A percentile compares a stretch with the other conserved stretches of the same genome.
phyloP scores from a whole-genome alignment of 495 filamentous ascomycete genomes.

The Aspergillus carlsbadensis region DNA sequence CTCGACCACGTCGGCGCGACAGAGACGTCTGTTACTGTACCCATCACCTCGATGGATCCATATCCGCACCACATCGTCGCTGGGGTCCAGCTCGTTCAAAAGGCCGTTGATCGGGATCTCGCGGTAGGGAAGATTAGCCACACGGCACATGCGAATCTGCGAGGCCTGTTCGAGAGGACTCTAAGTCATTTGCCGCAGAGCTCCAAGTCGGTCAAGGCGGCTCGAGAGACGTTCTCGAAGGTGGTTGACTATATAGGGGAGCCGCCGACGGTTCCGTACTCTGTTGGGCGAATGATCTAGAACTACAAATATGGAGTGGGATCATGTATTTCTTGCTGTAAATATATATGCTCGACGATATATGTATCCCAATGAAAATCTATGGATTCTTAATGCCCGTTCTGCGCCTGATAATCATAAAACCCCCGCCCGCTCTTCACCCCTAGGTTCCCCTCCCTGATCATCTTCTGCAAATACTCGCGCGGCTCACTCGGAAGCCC shows the following conservation, averaged over 20 bases:
- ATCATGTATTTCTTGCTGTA: too few species aligned
- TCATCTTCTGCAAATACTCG: too few species aligned
- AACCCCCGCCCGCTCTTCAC: too few species aligned
- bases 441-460: too few species aligned
- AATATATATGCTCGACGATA: too few species aligned
- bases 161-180: neutral
- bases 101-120: slow-evolving; percentile 3
- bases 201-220: slow-evolving; percentile 7
- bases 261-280: neutral
- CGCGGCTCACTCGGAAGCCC: too few species aligned
- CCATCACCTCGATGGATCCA: slow-evolving; percentile 1
- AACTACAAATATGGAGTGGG: neutral
- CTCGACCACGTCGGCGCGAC: neutral
- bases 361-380: too few species aligned
- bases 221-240: neutral
- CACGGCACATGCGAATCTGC: neutral
- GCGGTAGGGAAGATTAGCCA: slow-evolving; percentile 1
- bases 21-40: neutral
- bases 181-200: neutral
- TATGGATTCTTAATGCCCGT: too few species aligned
- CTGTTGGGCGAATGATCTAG: neutral
- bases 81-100: slow-evolving; percentile 1
- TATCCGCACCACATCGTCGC: slow-evolving; percentile 11
- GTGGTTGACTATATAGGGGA: neutral
- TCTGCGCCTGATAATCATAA: too few species aligned